phyloP scores from a whole-genome alignment of 1,139 yeast species.

The Candida glucosophila region DNA sequence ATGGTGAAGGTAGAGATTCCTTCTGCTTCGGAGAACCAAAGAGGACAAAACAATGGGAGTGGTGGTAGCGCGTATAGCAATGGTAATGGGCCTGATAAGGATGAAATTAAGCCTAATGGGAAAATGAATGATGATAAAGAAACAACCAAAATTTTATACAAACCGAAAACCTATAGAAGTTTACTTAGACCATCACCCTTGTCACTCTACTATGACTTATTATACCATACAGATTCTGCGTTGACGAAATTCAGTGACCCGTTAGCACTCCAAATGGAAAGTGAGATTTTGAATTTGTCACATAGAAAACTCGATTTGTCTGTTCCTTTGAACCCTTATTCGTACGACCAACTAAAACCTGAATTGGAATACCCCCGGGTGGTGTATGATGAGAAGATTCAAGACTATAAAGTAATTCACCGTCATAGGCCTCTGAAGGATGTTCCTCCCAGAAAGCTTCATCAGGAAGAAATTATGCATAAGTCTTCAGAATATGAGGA shows the following conservation, averaged over 20 bases:
- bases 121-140: slow-evolving; percentile 1
- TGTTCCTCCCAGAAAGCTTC: slow-evolving; percentile 34
- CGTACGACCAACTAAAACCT: slow-evolving; percentile 40
- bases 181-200: slow-evolving; percentile 72
- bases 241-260: slow-evolving; percentile 74
- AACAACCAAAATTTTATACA: slow-evolving; percentile 9
- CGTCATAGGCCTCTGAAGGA: slow-evolving; percentile 41
- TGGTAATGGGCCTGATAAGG: slow-evolving; percentile 1
- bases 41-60: neutral
- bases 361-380: slow-evolving; percentile 37
- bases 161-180: slow-evolving; percentile 69
- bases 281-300: slow-evolving; percentile 72
- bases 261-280: slow-evolving; percentile 68
- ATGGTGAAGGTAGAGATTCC: slow-evolving; percentile 12
- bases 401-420: slow-evolving; percentile 24
- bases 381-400: slow-evolving; percentile 28
- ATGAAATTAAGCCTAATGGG: slow-evolving; percentile 1
- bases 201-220: slow-evolving; percentile 75
- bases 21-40: slow-evolving; percentile 4
- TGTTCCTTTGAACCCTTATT: slow-evolving; percentile 64
- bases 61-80: neutral
- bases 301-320: slow-evolving; percentile 67
- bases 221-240: slow-evolving; percentile 73
- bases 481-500: slow-evolving; percentile 87
- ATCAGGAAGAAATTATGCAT: slow-evolving; percentile 45